phyloP scores from a whole-genome alignment of 495 filamentous ascomycete species.

The Neurospora terricola region DNA sequence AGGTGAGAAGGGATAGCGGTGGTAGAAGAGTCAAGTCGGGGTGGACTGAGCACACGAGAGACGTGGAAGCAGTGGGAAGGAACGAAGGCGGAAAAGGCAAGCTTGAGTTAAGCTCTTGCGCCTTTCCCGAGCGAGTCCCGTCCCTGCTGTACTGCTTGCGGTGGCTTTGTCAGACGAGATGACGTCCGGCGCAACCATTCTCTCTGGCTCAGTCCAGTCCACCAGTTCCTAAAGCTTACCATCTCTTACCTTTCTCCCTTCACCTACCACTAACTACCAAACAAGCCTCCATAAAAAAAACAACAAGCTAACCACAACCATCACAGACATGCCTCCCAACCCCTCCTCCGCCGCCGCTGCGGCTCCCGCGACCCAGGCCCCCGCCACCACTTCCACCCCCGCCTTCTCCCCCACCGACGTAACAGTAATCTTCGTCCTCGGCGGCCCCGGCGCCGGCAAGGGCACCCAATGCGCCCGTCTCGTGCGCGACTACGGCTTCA shows the following conservation, averaged over 20 bases:
- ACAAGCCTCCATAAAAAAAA: not conserved
- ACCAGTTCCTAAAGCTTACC: not conserved
- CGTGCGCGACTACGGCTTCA: conserved; percentile 83
- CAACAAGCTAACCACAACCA: not conserved
- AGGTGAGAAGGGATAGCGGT: not conserved
- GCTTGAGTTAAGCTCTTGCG: not conserved
- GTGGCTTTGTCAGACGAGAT: not conserved
- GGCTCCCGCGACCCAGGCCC: conserved; percentile 24
- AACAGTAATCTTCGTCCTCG: conserved; percentile 81
- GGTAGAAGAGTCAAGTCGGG: not conserved
- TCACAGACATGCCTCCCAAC: conserved; percentile 8
- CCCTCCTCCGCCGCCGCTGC: conserved; percentile 10
- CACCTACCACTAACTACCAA: not conserved
- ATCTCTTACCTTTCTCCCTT: not conserved
- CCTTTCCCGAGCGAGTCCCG: not conserved
- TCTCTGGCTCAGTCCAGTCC: not conserved
- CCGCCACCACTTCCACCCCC: conserved; percentile 46
- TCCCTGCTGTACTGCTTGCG: not conserved
- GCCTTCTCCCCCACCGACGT: conserved; percentile 72
- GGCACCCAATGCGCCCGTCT: conserved; percentile 84
- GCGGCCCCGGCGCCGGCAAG: conserved; percentile 70
- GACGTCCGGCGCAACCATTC: not conserved
- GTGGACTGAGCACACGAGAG: not conserved
- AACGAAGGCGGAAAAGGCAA: not conserved
- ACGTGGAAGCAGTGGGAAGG: not conserved